phyloP scores from a whole-genome alignment of 768 basidiomycete species.

The Tylopilus subfusipes region DNA sequence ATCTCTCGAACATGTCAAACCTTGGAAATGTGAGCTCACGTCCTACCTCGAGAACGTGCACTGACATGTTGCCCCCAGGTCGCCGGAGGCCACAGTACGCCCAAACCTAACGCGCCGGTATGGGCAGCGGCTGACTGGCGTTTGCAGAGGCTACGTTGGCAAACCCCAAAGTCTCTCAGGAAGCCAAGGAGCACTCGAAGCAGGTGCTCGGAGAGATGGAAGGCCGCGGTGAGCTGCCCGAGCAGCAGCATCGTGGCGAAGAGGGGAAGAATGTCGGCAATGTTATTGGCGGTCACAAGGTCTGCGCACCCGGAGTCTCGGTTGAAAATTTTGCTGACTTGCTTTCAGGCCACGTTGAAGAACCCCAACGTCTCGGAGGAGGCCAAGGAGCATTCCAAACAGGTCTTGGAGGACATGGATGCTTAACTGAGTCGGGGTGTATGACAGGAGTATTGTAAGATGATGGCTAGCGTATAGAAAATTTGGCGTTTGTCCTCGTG shows the following conservation, averaged over 20 bases:
- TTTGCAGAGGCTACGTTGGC: conserved; percentile 22
- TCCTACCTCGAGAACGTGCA: neutral
- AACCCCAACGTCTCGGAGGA: conserved; percentile 21
- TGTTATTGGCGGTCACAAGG: conserved; percentile 22
- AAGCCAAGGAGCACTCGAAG: conserved; percentile 23
- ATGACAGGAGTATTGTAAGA: conserved; percentile 6
- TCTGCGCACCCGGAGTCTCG: neutral
- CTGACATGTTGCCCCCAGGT: conserved; percentile 5
- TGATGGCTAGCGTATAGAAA: conserved; percentile 2
- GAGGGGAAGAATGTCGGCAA: conserved; percentile 16
- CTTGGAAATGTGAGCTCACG: conserved; percentile 15
- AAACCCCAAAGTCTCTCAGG: conserved; percentile 24
- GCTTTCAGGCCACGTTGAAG: conserved; percentile 18
- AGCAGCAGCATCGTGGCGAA: conserved; percentile 4
- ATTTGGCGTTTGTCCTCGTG: neutral
- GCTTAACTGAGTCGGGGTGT: neutral
- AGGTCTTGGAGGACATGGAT: conserved; percentile 5
- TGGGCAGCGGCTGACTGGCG: neutral
- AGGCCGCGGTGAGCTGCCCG: conserved; percentile 10
- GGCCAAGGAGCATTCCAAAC: conserved; percentile 24
- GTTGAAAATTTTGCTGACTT: neutral
- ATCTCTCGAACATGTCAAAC: conserved; percentile 10
- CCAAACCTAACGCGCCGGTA: neutral
- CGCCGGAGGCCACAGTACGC: conserved; percentile 2
- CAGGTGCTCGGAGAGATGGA: conserved; percentile 25